Evolutionary conservation across 441 rosid species (phyloP), one percentile per base, ranked within the genome.

Genomic region (Gossypium gossypioides): DNA sequence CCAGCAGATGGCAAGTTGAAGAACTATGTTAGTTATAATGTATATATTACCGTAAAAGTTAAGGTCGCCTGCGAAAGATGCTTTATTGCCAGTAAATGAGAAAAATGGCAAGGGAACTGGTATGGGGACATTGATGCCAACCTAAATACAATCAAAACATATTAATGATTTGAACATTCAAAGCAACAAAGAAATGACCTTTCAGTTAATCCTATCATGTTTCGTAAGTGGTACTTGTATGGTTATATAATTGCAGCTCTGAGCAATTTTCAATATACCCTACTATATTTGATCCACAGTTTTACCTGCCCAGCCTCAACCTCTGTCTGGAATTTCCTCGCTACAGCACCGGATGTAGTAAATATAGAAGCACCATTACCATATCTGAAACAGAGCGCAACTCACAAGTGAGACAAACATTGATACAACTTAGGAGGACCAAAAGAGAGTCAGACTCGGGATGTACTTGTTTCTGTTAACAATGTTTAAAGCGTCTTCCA

Each of bases 21-120:
- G 46, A 69, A 46, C 51, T 32, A 52, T 42, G 7, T 9, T 66
- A 29, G 19, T 54, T 3, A 56, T 68, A 40, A 72, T 58, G 54
- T 13, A 32, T 21, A 37, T 52, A 25, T 79, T 89, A 93, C 98
- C 98, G 52, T 90, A 90, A 84, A 93, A 93, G 74, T 90, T 93
- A 8, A 91, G 88, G 75, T 91, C 97, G 2, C 98, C 97, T 0
- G 97, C 92, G 58, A 93, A 93, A 0, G 97, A 93, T 32, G 98
- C 95, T 84, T 93, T 93, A 18, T 89, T 83, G 50, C 95, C 97
- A 0, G 96, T 93, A 63, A 88, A 93, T 2, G 98, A 89, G 86
- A 90, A 93, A 74, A 93, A 91, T 9, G 97, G 97, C 77, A 93
- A 74, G 48, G 98, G 97, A 64, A 91, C 96, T 25, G 98, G 97